These are phyloP conservation scores for Coccomyxa subellipsoidea DNA, from an alignment of 163 green algal genomes.

Conservation along the genomic window DNA sequence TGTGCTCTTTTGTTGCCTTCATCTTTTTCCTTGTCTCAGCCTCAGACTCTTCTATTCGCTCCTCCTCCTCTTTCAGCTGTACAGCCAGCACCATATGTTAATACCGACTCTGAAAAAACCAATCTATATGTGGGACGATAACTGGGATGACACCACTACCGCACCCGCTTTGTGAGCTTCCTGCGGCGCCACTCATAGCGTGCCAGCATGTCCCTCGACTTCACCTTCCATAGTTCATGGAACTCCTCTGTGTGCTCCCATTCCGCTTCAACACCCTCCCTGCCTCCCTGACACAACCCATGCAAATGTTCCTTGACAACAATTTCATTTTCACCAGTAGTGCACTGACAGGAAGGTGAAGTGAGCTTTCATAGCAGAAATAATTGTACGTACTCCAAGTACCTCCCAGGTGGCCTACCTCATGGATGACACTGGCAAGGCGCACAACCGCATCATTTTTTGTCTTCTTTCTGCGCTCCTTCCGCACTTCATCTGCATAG, in stretches of 20 bases:
- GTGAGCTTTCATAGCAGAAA: no score
- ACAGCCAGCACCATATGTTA: neutral
- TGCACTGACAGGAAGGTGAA: no score
- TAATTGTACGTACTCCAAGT: no score
- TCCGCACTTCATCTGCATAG: conserved; percentile 72
- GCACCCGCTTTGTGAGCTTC: conserved; percentile 79
- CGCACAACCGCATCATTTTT: conserved; percentile 80
- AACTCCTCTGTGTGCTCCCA: conserved; percentile 83
- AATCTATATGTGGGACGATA: neutral
- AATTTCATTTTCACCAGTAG: no score
- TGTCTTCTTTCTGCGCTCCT: conserved; percentile 76
- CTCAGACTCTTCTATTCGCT: conserved; percentile 66
- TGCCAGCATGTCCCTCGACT: conserved; percentile 73
- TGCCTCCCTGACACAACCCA: conserved; percentile 45
- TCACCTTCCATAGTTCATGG: conserved; percentile 79
- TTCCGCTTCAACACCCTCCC: conserved; percentile 69
- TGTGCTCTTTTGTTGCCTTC: conserved; percentile 66
- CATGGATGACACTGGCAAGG: conserved; percentile 69
- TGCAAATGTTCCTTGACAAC: no score
- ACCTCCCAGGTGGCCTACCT: conserved; percentile 35
- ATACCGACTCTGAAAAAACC: neutral
- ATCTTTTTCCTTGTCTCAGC: conserved; percentile 56
- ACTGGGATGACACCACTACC: neutral
- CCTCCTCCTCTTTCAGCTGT: conserved; percentile 77
- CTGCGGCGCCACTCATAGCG: conserved; percentile 69